A percentile compares a stretch with the other conserved stretches of the same genome.
Evolutionary conservation across 495 filamentous ascomycete species (phyloP).

Genomic region (Stereocaulon alpinum): DNA sequence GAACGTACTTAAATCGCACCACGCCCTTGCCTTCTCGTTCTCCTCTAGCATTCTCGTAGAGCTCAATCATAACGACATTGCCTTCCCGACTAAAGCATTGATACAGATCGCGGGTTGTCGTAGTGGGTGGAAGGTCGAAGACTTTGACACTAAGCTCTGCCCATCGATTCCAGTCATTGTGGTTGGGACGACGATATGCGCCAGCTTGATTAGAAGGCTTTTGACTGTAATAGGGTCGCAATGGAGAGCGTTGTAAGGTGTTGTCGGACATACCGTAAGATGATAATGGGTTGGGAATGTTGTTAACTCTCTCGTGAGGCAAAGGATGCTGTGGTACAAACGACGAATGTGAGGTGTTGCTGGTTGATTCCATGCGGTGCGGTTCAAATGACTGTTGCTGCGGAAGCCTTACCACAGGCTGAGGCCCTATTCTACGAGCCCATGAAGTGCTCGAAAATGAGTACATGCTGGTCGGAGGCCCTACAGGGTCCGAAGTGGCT

Average conservation of each 20-base stretch:
- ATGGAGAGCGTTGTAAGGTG: neutral
- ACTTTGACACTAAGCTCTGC: conserved; percentile 32
- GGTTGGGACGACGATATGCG: neutral
- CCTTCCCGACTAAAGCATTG: conserved; percentile 33
- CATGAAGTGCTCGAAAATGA: neutral
- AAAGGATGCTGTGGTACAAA: neutral
- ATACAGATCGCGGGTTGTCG: conserved; percentile 31
- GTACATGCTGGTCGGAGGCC: neutral
- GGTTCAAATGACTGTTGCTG: neutral
- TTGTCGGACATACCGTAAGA: neutral
- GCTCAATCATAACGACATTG: conserved; percentile 33
- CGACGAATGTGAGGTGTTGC: neutral
- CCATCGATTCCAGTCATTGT: conserved; percentile 31
- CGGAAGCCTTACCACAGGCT: neutral
- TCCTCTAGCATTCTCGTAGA: conserved; percentile 32
- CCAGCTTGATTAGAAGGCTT: neutral
- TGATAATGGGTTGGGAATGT: neutral
- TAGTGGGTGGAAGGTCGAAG: conserved; percentile 26
- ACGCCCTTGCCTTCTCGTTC: conserved; percentile 24
- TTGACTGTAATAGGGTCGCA: neutral
- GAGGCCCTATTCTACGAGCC: neutral
- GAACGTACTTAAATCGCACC: conserved; percentile 36
- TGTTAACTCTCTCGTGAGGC: neutral
- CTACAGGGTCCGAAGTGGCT: neutral
- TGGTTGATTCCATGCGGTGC: neutral